Conservation (phyloP, 2,329 filamentous ascomycete species). For the Aspergillus chevalieri region DNA sequence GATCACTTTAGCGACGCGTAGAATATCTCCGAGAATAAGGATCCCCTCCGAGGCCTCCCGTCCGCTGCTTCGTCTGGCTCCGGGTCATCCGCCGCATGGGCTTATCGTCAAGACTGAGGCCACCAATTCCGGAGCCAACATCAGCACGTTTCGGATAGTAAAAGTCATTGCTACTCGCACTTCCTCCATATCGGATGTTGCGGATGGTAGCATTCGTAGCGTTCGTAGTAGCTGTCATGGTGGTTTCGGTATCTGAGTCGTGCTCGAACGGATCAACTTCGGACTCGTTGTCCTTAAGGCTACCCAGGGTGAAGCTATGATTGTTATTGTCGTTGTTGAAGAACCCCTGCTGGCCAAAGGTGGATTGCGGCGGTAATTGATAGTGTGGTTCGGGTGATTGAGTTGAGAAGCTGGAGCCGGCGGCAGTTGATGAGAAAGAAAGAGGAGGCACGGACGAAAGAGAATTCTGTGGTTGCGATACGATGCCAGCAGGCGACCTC, state of each 20-base stretch:
- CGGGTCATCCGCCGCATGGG: constrained; percentile 29
- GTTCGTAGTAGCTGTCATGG: constrained; percentile 26
- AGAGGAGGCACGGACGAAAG: constrained; percentile 19
- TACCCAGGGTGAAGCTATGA: constrained; percentile 29
- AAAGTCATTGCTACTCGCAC: constrained; percentile 11
- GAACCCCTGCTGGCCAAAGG: constrained; percentile 12
- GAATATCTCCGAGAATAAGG: background rate
- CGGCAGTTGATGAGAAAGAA: constrained; percentile 25
- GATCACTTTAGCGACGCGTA: constrained; percentile 26
- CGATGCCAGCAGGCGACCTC: background rate
- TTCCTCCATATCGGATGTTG: constrained; percentile 31
- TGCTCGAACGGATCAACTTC: constrained; percentile 23
- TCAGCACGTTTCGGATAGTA: constrained; percentile 27
- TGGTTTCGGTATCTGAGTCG: constrained; percentile 34
- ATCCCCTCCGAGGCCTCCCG: constrained; percentile 10
- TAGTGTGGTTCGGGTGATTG: constrained; percentile 19
- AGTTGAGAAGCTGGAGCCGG: constrained; percentile 22
- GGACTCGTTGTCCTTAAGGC: constrained; percentile 26
- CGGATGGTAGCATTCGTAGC: constrained; percentile 28
- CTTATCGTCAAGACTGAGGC: constrained; percentile 29
- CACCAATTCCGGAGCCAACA: constrained; percentile 27
- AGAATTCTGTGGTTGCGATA: constrained; percentile 1
- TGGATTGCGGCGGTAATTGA: constrained; percentile 5
- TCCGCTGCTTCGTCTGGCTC: constrained; percentile 25
- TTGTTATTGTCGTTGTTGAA: constrained; percentile 9